Evolutionary conservation across 192 early-diverging fungal species (phyloP), one percentile per base, ranked within the genome.

Genomic region (Lobosporangium transversale): DNA sequence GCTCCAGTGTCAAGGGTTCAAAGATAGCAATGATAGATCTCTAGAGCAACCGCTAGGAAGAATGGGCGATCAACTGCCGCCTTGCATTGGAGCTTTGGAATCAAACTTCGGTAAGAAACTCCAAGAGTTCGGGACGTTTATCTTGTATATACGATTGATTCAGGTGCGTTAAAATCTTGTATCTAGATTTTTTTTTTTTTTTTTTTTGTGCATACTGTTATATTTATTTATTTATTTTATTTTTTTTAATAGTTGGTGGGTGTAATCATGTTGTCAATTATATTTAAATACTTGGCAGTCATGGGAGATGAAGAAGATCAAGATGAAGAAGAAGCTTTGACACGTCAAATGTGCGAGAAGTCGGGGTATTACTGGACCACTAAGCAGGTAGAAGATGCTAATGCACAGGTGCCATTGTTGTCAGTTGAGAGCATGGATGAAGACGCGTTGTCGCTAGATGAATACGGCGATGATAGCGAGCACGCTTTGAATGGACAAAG

Each of bases 1-100:
- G 69, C 64, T 71, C 29, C 37, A 62, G 9, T 71, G 69, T 27
- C 61, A 50, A 58, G 69, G 69, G 18, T 71, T 71, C 47, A 30
- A 32, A 20, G 36, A 45, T 17, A 50, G 18, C 12, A 27, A 58
- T 15, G 60, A 63, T 17, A 33, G 69, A 20, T 62, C 69, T 0
- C 53, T 51, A 4, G 45, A 43, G 2, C 27, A 36, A 15, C 33
- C 30, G n/a, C 11, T 11, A 12, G 66, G 49, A 30, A 40, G 7
- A 14, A 40, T 40, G 14, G 7, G 8, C 2, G 51, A 53, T 23
- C 26, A 27, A 1, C 29, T 61, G 14, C 61, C 69, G 24, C 30
- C 48, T 24, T 74, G 70, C 45, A 50, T 47, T 21, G 70, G 53
- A 11, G 55, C 61, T 8, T 26, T 71, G 45, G 24, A 58, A 31